phyloP scores from a whole-genome alignment of 768 basidiomycete species.

The Artomyces pyxidatus region DNA sequence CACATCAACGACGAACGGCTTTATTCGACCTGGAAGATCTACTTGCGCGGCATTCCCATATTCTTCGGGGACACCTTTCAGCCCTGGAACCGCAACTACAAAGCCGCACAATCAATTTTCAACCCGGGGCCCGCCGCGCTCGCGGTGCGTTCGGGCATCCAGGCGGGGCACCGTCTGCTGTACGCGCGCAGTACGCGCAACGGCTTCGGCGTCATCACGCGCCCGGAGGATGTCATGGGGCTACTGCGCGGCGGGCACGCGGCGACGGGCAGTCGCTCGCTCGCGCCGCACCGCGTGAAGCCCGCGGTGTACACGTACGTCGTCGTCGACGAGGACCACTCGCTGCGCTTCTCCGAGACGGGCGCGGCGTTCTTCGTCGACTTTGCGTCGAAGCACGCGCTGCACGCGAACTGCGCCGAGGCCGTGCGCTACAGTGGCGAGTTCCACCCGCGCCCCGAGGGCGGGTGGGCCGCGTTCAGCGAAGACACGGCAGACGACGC shows the following conservation, averaged over 20 bases:
- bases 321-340: constrained; percentile 65
- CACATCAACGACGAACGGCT: constrained; percentile 52
- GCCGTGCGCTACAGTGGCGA: constrained; percentile 69
- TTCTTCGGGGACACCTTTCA: constrained; percentile 57
- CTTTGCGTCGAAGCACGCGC: constrained; percentile 79
- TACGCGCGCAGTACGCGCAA: constrained; percentile 63
- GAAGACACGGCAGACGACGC: constrained; percentile 46
- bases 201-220: constrained; percentile 50
- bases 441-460: constrained; percentile 67
- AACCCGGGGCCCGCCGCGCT: constrained; percentile 45
- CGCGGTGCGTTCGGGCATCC: constrained; percentile 60
- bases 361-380: constrained; percentile 84
- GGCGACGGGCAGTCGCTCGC: constrained; percentile 1
- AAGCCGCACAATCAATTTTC: constrained; percentile 67
- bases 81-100: constrained; percentile 59
- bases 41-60: constrained; percentile 47
- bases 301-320: constrained; percentile 84
- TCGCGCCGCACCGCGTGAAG: constrained; percentile 45
- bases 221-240: constrained; percentile 37
- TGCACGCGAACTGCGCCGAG: constrained; percentile 67
- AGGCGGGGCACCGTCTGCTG: constrained; percentile 64
- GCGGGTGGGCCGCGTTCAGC: constrained; percentile 58
- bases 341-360: constrained; percentile 79
- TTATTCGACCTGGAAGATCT: constrained; percentile 76
- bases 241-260: constrained; percentile 41